Percentiles rank a stretch among this genome's conserved stretches.
Evolutionary conservation across 805 yeast species (phyloP).

Genomic region (Wickerhamomyces xylosicus): DNA sequence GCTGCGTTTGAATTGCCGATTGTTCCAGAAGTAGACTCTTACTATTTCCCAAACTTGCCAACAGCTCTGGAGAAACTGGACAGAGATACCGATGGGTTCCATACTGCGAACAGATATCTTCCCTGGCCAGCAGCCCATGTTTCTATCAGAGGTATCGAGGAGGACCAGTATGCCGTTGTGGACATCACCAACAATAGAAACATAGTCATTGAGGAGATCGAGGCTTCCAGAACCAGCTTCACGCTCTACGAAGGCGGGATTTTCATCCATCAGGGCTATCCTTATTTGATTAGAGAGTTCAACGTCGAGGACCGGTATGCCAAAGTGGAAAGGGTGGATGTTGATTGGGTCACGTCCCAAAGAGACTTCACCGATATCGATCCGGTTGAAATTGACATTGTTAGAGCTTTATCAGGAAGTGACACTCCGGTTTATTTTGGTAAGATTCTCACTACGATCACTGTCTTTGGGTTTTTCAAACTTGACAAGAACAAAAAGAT

Average conservation of each 20-base stretch:
- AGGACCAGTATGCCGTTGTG: slow-evolving; percentile 77
- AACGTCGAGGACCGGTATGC: slow-evolving; percentile 74
- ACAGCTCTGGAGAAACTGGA: slow-evolving; percentile 25
- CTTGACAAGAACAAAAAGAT: slow-evolving; percentile 66
- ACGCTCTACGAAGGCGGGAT: slow-evolving; percentile 91
- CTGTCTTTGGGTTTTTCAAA: slow-evolving; percentile 91
- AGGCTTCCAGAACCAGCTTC: slow-evolving; percentile 80
- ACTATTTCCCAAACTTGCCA: slow-evolving; percentile 37
- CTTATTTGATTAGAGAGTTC: slow-evolving; percentile 79
- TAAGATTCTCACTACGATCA: slow-evolving; percentile 54
- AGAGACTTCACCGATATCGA: slow-evolving; percentile 92
- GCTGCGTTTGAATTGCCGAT: slow-evolving; percentile 85
- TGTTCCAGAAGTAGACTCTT: slow-evolving; percentile 35
- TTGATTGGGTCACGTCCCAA: slow-evolving; percentile 89
- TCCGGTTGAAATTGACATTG: slow-evolving; percentile 61
- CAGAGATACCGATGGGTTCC: slow-evolving; percentile 35
- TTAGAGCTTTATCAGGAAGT: slow-evolving; percentile 41
- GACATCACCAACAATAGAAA: slow-evolving; percentile 75
- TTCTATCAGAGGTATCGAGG: slow-evolving; percentile 75
- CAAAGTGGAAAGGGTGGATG: slow-evolving; percentile 77
- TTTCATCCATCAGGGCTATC: slow-evolving; percentile 86
- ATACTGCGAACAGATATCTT: slow-evolving; percentile 45
- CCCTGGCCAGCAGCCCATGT: slow-evolving; percentile 80
- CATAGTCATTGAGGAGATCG: slow-evolving; percentile 78
- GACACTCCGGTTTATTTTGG: slow-evolving; percentile 69